Evolutionary conservation across 75 land plant genomes (phyloP), one percentile per base, ranked within the genome.

Genomic region (Pinus taeda): DNA sequence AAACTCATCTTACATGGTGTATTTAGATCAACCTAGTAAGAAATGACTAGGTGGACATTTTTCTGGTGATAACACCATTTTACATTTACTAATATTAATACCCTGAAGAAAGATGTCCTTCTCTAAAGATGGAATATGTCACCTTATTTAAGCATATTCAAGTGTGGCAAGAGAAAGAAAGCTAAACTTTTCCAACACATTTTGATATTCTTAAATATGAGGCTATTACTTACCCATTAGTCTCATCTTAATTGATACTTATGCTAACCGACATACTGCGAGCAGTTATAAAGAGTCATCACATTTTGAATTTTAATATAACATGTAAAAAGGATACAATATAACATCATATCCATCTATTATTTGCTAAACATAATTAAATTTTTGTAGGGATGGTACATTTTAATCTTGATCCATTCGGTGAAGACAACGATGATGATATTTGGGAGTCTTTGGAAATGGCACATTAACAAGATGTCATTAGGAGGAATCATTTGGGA

Each of bases 371-470:
- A 39, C 22, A 69, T 17, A n/a, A 22, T 42, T 69, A 69, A 42
- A 69, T 18, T 15, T 21, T 39, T n/a, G 45, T 66, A 94, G 97
- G 98, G 17, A 87, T 88, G 59, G 88, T 97, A 29, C 85, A 98
- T 57, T 97, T 97, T 73, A 95, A 97, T 83, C 86, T 97, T 76
- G 98, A 97, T 80, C 95, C 99, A 60, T 97, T 97, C 65, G 79
- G 80, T 76, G 99, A 97, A 78, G 96, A 97, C 79, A 93, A 85
- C 79, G 98, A 97, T 86, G 83, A 89, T 30, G 92, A 93, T 65
- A 81, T 97, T 45, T 97, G 98, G 99, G 99, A 97, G 79, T 86
- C 99, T 73, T 80, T 97, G 77, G 99, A 97, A 70, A 88, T 95
- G 78, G 93, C 98, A 75, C 94, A 95, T 83, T 66, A 95, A 72